Percentiles rank a stretch among this genome's conserved stretches.
These are phyloP conservation scores for Beauveria asiatica DNA, from an alignment of 2,329 filamentous ascomycete species.

Conservation along the genomic window DNA sequence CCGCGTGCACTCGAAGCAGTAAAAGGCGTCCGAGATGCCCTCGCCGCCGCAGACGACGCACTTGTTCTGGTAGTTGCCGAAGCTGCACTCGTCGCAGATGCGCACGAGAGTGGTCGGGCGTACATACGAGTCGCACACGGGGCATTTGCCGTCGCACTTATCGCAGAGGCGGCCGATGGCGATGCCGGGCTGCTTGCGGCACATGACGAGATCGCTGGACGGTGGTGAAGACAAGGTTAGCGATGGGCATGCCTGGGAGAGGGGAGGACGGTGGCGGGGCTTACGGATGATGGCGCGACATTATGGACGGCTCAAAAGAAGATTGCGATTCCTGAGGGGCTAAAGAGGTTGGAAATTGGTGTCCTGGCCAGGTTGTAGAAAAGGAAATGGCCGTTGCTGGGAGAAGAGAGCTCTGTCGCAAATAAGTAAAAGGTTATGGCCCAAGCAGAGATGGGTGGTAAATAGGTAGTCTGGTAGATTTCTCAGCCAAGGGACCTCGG, in stretches of 20 bases:
- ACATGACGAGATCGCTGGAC: conserved; percentile 90
- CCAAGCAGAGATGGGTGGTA: conserved; percentile 12
- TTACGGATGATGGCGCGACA: conserved; percentile 93
- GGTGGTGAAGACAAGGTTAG: background rate
- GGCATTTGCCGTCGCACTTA: conserved; percentile 99
- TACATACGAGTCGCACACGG: conserved; percentile 98
- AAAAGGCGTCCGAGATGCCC: conserved; percentile 96
- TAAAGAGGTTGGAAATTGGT: no score
- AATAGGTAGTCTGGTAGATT: conserved; percentile 23
- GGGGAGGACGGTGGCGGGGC: conserved; percentile 22
- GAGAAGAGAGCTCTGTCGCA: conserved; percentile 7
- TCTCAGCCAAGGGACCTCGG: conserved; percentile 30
- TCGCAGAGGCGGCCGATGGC: conserved; percentile 98
- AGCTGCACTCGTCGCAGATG: conserved; percentile 98
- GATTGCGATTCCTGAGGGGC: background rate
- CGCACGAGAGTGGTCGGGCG: conserved; percentile 93
- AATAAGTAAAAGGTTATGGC: conserved; percentile 8
- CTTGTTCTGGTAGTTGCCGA: conserved; percentile 99
- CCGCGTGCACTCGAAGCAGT: conserved; percentile 97
- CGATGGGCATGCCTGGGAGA: background rate
- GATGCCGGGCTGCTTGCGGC: conserved; percentile 96
- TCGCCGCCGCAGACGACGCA: conserved; percentile 98
- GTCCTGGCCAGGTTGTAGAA: background rate
- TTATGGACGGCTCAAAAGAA: conserved; percentile 30
- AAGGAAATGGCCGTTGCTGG: background rate